Evolutionary conservation across 148 eudicot species (phyloP), one percentile per base, ranked within the genome.

Genomic region (Rhododendron ovatum): DNA sequence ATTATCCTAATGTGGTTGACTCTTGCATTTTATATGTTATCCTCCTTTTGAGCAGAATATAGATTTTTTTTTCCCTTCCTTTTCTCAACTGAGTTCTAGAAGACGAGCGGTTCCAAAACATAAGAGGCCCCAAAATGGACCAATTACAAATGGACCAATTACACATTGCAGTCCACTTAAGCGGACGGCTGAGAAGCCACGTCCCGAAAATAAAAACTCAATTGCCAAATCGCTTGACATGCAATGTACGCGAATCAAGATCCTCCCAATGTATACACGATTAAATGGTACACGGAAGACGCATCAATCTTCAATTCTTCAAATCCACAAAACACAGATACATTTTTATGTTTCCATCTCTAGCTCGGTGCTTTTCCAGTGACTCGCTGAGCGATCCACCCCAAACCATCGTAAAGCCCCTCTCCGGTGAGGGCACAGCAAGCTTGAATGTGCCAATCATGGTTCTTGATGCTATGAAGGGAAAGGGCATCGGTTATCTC

Each of bases 361-460:
- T 91, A 96, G 92, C 94, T 95, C 2, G 96, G 88, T 7, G 95
- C 86, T 91, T 97, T 96, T 33, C 98, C 98, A 50, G 94, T 86
- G 84, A 97, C 98, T 30, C 88, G 87, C 91, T 95, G 98, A 24
- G 99, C 98, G 61, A 97, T 93, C 99, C 99, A 97, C 30, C 99
- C 99, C 86, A 97, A 87, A 26, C 99, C 99, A 86, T 97, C 99
- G 43, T 95, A 97, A 69, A 97, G 89, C 35, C 99, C 99, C 18
- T 97, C 99, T 26, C 99, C 99, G 0, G 99, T 95, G 24, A 95
- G 93, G 48, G 99, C 99, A 53, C 91, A 92, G 85, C 98, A 93
- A 55, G 98, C 95, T 82, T 97, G 99, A 55, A 97, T 97, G 85
- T 97, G 98, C 99, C 98, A 95, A 81, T 97, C 99, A 37, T 95